Evolutionary conservation across 2,329 filamentous ascomycete species (phyloP).

Genomic region (Colletotrichum eremochloae): DNA sequence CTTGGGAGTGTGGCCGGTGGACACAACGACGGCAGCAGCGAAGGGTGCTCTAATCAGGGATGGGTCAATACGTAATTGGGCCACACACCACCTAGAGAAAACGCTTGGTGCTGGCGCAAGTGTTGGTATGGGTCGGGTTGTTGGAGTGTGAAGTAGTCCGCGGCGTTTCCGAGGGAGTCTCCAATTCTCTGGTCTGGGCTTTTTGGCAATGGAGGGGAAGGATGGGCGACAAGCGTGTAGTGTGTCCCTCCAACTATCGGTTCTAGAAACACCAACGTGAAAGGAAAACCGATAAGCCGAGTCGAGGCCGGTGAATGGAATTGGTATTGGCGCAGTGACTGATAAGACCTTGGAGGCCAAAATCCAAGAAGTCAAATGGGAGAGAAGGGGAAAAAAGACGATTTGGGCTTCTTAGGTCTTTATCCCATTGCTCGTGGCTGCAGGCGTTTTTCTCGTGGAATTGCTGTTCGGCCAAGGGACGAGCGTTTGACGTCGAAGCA

Average conservation of each 20-base stretch:
- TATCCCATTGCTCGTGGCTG: slow-evolving; percentile 41
- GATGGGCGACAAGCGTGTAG: not conserved
- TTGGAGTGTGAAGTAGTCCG: slow-evolving; percentile 6
- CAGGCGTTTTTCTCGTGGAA: slow-evolving; percentile 18
- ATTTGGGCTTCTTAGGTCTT: slow-evolving; percentile 19
- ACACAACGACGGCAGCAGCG: slow-evolving; percentile 19
- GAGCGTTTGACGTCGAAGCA: slow-evolving; percentile 19
- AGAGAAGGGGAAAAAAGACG: not conserved
- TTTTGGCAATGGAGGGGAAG: slow-evolving; percentile 15
- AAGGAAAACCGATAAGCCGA: slow-evolving; percentile 22
- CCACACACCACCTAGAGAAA: slow-evolving; percentile 35
- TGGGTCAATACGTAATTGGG: slow-evolving; percentile 38
- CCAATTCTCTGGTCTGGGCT: slow-evolving; percentile 18
- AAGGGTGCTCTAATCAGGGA: slow-evolving; percentile 32
- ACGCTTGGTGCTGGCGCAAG: slow-evolving; percentile 32
- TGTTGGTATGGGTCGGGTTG: slow-evolving; percentile 18
- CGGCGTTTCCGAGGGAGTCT: slow-evolving; percentile 38
- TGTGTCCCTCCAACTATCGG: slow-evolving; percentile 28
- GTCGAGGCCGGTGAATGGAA: slow-evolving; percentile 17
- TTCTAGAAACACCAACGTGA: slow-evolving; percentile 27
- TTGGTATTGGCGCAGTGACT: slow-evolving; percentile 2
- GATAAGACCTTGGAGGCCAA: slow-evolving; percentile 29
- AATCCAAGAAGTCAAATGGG: slow-evolving; percentile 5
- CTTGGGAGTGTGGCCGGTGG: slow-evolving; percentile 31
- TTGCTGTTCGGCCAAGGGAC: slow-evolving; percentile 4